These are phyloP conservation scores for Pythium myriotylum DNA, from an alignment of 352 stramenopile species.

Conservation along the genomic window DNA sequence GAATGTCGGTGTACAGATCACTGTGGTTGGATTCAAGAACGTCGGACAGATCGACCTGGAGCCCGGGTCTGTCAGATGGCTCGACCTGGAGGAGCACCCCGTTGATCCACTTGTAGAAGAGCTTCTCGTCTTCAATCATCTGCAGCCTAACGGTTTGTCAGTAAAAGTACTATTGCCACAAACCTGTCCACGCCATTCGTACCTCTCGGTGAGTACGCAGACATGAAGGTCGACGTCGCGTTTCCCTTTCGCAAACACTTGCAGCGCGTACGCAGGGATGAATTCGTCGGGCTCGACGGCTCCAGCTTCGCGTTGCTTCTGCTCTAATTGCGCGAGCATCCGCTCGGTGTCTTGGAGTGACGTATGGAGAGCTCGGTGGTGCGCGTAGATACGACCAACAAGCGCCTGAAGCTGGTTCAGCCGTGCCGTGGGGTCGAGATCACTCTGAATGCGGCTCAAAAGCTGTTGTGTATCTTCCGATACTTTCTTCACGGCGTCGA, in stretches of 20 bases:
- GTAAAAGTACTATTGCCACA: too few species aligned
- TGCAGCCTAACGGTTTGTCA: constrained; percentile 44
- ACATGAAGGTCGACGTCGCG: constrained; percentile 43
- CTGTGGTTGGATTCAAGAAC: not conserved
- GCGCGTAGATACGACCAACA: constrained; percentile 39
- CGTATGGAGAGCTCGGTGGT: constrained; percentile 40
- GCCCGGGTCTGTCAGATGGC: not conserved
- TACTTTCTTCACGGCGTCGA: constrained; percentile 10
- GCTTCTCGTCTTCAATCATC: constrained; percentile 58
- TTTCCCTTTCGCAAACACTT: constrained; percentile 39
- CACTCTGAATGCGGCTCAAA: not conserved
- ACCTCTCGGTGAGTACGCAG: constrained; percentile 45
- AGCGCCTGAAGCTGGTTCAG: constrained; percentile 36
- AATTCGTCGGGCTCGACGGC: constrained; percentile 26
- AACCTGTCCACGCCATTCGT: too few species aligned
- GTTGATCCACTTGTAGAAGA: constrained; percentile 81
- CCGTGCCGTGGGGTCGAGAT: not conserved
- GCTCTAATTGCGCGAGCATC: constrained; percentile 41
- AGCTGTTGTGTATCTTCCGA: not conserved
- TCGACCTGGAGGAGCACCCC: constrained; percentile 36
- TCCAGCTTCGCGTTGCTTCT: constrained; percentile 31
- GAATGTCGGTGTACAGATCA: constrained; percentile 32
- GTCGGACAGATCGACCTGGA: not conserved
- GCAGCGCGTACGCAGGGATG: constrained; percentile 45
- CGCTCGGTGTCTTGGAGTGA: constrained; percentile 42